These are phyloP conservation scores for Lactarius trivialis DNA, from an alignment of 768 basidiomycete species.

Conservation along the genomic window DNA sequence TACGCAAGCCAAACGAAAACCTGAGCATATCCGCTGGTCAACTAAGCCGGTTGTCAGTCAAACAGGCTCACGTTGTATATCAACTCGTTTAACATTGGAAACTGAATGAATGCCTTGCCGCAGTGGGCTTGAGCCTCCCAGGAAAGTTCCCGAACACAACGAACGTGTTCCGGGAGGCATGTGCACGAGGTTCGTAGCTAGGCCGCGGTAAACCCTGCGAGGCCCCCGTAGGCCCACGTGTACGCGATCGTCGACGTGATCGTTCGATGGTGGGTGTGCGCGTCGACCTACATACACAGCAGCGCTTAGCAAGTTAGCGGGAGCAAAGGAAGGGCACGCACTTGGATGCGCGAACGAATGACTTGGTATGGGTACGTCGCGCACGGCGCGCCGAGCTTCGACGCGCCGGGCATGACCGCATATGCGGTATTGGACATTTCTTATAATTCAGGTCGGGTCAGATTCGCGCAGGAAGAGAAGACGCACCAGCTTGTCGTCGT, in stretches of 20 bases:
- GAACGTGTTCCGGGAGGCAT: slow-evolving; percentile 97
- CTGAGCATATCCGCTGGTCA: too few relatives aligned
- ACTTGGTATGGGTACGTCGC: slow-evolving; percentile 94
- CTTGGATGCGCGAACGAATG: slow-evolving; percentile 88
- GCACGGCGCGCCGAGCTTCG: neutral
- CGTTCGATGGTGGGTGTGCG: slow-evolving; percentile 60
- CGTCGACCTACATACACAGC: slow-evolving; percentile 49
- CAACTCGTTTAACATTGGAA: too few relatives aligned
- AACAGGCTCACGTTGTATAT: too few relatives aligned
- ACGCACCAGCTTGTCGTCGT: neutral
- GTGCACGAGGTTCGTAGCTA: slow-evolving; percentile 89
- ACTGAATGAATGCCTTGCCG: too few relatives aligned
- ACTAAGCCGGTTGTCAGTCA: too few relatives aligned
- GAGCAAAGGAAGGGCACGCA: slow-evolving; percentile 29
- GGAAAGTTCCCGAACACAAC: slow-evolving; percentile 94
- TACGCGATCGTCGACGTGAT: slow-evolving; percentile 75
- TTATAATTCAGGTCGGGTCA: neutral
- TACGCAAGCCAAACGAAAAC: too few relatives aligned
- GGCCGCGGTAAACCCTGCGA: slow-evolving; percentile 90
- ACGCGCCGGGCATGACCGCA: neutral
- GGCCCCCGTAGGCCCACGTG: slow-evolving; percentile 77
- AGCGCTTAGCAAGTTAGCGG: too few relatives aligned
- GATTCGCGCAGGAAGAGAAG: neutral
- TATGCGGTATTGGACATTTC: neutral
- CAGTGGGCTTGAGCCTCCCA: slow-evolving; percentile 67